Evolutionary conservation across 2,329 filamentous ascomycete genomes (phyloP), one percentile per base, ranked within the genome.

Genomic region (Talaromyces sp.): DNA sequence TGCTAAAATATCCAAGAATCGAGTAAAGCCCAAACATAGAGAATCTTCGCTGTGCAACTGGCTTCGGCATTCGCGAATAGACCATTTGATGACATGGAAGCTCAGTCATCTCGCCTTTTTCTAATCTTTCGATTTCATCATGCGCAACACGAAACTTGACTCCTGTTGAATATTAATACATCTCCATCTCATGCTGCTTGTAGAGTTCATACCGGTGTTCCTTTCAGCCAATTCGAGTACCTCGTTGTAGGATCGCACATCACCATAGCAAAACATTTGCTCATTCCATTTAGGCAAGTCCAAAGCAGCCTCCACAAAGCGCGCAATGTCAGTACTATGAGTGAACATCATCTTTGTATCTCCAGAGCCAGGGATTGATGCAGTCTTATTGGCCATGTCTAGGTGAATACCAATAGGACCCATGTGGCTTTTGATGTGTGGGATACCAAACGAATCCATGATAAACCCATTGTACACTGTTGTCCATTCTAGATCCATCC

Each of bases 281-380:
- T 16, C 11, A 35, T 35, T 11, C 32, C 32, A 35, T 35, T 35
- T 16, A 13, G 32, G 32, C 4, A 35, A 16, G 14, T 35, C 32
- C 32, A 35, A 35, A 16, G 32, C 32, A 35, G 32, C 32, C 14
- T 35, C 32, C 32, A 35, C 32, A 16, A 35, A 35, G 11, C 32
- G 32, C n/a, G 32, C 32, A 16, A 35, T 35, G n/a, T 40, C 17
- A 64, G 51, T 51, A 35, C 32, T 35, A 11, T 35, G 14, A 6
- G 24, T 27, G 24, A 27, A 27, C 24, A 27, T 27, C 24, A 27
- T 27, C 24, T 27, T 27, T 6, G 4, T 6, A 36, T 36, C 24
- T 27, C 24, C 24, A 5, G 24, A 27, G 9, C 24, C 24, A 27
- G 24, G 24, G 24, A 27, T 27, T 4, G 24, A 27, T 27, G 24